A percentile compares a stretch with the other conserved stretches of the same genome.
phyloP scores from a whole-genome alignment of 192 early-diverging fungal genomes.

The Cladochytrium replicatum region DNA sequence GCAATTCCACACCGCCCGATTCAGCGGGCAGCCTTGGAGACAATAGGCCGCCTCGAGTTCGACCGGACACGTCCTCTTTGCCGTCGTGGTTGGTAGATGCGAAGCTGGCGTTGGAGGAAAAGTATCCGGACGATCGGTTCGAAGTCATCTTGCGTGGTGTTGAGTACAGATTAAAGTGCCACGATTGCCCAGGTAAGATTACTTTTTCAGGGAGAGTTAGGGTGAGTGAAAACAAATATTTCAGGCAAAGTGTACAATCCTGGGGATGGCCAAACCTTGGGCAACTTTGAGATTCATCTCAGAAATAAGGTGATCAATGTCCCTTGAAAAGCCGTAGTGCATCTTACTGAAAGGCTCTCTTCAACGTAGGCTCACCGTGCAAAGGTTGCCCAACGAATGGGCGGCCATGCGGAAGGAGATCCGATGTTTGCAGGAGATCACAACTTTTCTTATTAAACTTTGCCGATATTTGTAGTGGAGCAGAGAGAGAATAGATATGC shows the following conservation, averaged over 20 bases:
- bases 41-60: not conserved
- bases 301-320: conserved; percentile 32
- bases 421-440: no score
- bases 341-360: no score
- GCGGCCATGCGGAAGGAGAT: no score
- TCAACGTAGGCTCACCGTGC: no score
- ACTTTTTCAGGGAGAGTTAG: not conserved
- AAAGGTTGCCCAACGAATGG: no score
- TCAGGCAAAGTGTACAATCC: conserved; percentile 36
- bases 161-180: conserved; percentile 32
- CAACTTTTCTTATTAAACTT: no score
- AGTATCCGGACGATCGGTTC: conserved; percentile 38
- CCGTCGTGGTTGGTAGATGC: conserved; percentile 27
- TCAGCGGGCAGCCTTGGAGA: no score
- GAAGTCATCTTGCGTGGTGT: conserved; percentile 28
- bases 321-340: no score
- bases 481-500: no score
- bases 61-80: conserved; percentile 4
- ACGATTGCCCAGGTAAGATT: conserved; percentile 31
- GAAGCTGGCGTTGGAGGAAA: conserved; percentile 12
- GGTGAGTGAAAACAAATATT: not conserved
- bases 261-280: conserved; percentile 30
- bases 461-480: no score
- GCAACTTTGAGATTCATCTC: conserved; percentile 45
- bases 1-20: no score